Conservation (phyloP, 2,329 filamentous ascomycete species). For the Daldinia eschscholtzii region DNA sequence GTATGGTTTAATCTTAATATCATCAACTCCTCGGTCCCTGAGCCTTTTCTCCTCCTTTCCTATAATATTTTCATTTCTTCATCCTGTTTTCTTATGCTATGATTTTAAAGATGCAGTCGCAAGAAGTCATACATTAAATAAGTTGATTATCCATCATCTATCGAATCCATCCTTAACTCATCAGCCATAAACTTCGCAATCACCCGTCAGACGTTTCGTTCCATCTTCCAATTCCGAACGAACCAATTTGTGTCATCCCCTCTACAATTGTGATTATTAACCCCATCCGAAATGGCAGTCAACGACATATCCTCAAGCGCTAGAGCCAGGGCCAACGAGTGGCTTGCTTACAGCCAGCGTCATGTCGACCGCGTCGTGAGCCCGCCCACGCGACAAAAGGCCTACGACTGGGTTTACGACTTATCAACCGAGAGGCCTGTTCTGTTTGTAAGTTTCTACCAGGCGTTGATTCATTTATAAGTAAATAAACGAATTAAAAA, state of each 20-base stretch:
- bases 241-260: slow-evolving; percentile 1
- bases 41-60: not conserved
- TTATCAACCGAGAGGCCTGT: slow-evolving; percentile 76
- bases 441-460: slow-evolving; percentile 69
- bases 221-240: slow-evolving; percentile 5
- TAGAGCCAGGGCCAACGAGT: slow-evolving; percentile 53
- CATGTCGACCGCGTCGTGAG: slow-evolving; percentile 67
- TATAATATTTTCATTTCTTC: not conserved
- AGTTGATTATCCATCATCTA: not conserved
- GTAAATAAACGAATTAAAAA: no score
- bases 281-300: slow-evolving; percentile 31
- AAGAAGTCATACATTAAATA: not conserved
- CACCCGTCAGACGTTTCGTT: not conserved
- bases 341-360: slow-evolving; percentile 58
- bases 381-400: slow-evolving; percentile 69
- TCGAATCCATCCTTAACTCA: not conserved
- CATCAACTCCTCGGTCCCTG: not conserved
- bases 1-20: slow-evolving; percentile 2
- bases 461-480: not conserved
- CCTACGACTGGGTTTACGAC: slow-evolving; percentile 64
- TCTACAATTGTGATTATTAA: not conserved
- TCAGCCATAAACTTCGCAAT: not conserved
- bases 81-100: not conserved
- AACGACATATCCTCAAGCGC: slow-evolving; percentile 46
- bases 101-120: not conserved